Base-by-base conservation (phyloP, 1,139 yeast species). In the Chernovozyma aurita region DNA sequence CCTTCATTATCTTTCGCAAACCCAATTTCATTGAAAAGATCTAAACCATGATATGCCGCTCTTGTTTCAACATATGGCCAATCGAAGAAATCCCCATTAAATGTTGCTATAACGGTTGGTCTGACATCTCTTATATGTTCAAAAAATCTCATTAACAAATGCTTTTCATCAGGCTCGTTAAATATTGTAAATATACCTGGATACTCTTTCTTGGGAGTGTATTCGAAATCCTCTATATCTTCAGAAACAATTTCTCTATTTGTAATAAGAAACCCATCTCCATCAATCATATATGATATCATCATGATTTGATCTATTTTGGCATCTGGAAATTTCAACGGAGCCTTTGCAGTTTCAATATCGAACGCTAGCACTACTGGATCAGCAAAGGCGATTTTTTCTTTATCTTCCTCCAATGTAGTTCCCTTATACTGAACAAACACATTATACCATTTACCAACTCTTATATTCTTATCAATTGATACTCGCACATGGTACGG, bases 211-310 rank as follows among this genome's bases (percentile, higher is more conserved):
- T 81, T 87, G 1, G 99, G 99, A 0, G 98, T 90, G 55, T 94
- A 94, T 58, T 94, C 98, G 50, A 94, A 94, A 60, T 94, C 97
- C 35, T 85, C 95, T 41, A 94, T 94, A 57, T 94, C 97, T 55
- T 87, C 85, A 3, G 95, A 80, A 27, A 94, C 90, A 47, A 94
- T 87, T 49, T 90, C 97, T 51, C 99, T 67, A 54, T 94, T 94
- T 9, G 97, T 94, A 44, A 94, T 94, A 27, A 94, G 66, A 53
- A 65, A 94, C 30, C 99, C 99, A 49, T 87, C 95, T 5, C 98
- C 98, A 54, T 94, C 98, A 42, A 94, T 88, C 98, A 94, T 94
- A 59, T 94, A 94, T 2, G 98, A 94, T 39, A 94, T 92, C 98
- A 94, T 94, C 97, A 94, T 94, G 32, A 94, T 76, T 59, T 87